Evolutionary conservation across 257 asterid species (phyloP).

Genomic region (Catharanthus roseus): DNA sequence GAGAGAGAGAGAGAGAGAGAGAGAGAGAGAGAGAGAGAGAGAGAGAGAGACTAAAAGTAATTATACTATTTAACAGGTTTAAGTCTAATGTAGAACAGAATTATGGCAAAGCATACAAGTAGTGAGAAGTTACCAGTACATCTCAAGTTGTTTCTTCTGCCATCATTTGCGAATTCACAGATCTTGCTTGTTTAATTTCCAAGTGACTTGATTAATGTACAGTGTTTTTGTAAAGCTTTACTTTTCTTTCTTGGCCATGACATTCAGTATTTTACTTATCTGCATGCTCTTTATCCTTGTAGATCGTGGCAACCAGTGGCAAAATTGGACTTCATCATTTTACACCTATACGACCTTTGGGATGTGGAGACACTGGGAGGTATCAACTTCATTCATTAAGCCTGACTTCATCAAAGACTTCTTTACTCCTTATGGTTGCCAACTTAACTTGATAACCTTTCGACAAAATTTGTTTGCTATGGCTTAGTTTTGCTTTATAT

Average conservation of each 20-base stretch:
- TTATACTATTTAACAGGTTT: no score
- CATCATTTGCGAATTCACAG: background rate
- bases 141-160: background rate
- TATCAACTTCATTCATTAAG: slow-evolving; percentile 11
- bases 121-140: background rate
- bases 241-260: background rate
- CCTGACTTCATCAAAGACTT: background rate
- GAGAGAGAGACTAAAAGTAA: no score
- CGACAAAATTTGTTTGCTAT: background rate
- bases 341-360: slow-evolving; percentile 89
- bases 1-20: no score
- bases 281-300: slow-evolving; percentile 17
- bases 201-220: background rate
- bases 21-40: no score
- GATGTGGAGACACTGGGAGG: slow-evolving; percentile 99
- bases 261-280: background rate
- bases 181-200: background rate
- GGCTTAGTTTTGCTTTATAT: background rate
- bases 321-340: slow-evolving; percentile 80
- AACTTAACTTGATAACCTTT: background rate
- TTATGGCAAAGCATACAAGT: background rate
- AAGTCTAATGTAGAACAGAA: no score
- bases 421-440: background rate
- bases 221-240: background rate
- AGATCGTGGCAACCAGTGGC: slow-evolving; percentile 70